Evolutionary conservation across 805 yeast species (phyloP).

Genomic region (Blastobotrys peoriensis): DNA sequence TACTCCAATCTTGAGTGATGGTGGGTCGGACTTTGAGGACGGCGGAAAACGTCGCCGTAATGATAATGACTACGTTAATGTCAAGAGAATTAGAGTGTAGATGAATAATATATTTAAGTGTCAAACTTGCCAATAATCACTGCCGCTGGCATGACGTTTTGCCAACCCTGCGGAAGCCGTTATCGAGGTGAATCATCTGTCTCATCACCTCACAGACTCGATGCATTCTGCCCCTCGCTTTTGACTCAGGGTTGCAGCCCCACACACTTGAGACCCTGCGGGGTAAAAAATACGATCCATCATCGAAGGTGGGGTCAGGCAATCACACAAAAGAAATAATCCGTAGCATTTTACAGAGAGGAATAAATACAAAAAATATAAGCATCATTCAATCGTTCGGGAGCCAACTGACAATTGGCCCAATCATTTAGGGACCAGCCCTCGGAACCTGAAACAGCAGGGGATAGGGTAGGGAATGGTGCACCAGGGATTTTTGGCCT

Average conservation of each 20-base stretch:
- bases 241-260: not conserved
- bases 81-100: not conserved
- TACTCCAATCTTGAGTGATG: conserved; percentile 1
- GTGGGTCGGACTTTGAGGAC: not conserved
- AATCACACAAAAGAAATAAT: too few relatives aligned
- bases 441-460: too few relatives aligned
- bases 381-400: too few relatives aligned
- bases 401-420: too few relatives aligned
- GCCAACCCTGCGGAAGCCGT: not conserved
- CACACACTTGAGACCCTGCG: too few relatives aligned
- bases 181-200: not conserved
- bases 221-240: not conserved
- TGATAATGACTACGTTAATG: not conserved
- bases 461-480: too few relatives aligned
- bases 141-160: not conserved
- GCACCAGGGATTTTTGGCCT: too few relatives aligned
- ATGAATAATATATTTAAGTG: not conserved
- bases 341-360: too few relatives aligned
- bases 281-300: too few relatives aligned
- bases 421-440: too few relatives aligned
- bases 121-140: not conserved
- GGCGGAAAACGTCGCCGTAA: not conserved
- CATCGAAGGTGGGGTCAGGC: too few relatives aligned
- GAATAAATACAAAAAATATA: too few relatives aligned
- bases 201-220: not conserved